Base-by-base conservation (phyloP, 169 alveolate species). In the Perkinsus chesapeaki region DNA sequence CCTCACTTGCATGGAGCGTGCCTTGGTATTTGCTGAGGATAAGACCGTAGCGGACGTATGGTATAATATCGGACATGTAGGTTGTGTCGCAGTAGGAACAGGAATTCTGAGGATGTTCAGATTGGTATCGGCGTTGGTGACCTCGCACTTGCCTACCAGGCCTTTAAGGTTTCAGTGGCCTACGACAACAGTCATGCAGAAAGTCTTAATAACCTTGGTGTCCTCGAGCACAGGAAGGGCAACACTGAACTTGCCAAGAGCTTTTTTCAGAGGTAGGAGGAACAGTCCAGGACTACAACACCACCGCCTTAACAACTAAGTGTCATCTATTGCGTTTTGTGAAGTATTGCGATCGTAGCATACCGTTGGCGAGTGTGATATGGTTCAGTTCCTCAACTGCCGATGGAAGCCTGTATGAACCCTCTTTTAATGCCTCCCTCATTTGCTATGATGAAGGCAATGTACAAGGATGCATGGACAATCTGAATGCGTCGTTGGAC, bases 81-180 rank as follows among this genome's bases (percentile, higher is more conserved):
- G 60, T 43, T 43, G 37, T 7, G 27, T 27, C 82, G 0, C 31
- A 0, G 37, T 60, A 27, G 3, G 31, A 34, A 60, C 36, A 47
- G 27, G 9, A 19, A 47, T 34, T 7, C 36, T 60, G 3, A 60
- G 27, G 12, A 12, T 60, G 93, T 97, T 19, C 98, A 96, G 91
- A 97, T 97, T 12, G 97, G 95, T 0, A 96, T 97, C n/a, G 96
- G 97, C 91, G 95, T 98, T 48, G 99, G 99, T 5, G 99, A 98
- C 94, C 93, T 97, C 43, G 97, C 96, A 0, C 90, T 97, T 91
- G 98, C 99, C 31, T 96, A 95, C 73, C 95, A 97, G 92, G 94
- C 97, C 10, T 94, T 96, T n/a, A 96, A 96, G 93, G 95, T 98
- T 39, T 95, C 98, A 48, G 93, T 98, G 36, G 93, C 97, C 47